A percentile compares a stretch with the other conserved stretches of the same genome.
Conservation (phyloP, 306 rosid species). For the Pyrus bretschneideri region DNA sequence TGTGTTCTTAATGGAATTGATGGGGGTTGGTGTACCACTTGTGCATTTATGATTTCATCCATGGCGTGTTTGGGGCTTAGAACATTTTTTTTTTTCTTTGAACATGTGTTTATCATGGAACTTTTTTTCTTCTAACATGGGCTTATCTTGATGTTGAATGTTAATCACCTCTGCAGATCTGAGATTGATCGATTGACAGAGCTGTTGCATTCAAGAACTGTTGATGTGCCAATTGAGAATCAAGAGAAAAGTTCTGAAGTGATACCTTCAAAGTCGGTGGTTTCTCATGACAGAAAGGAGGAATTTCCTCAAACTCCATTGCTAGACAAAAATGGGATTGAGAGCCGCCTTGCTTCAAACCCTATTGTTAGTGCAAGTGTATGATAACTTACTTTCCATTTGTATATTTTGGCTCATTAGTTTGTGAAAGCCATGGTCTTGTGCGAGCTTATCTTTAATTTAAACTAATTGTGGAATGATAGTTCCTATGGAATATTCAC, state of each 20-base stretch:
- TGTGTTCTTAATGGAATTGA: background rate
- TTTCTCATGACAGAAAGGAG: slow-evolving; percentile 32
- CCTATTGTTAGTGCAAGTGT: slow-evolving; percentile 46
- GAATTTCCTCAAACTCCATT: slow-evolving; percentile 28
- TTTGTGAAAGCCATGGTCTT: background rate
- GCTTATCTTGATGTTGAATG: background rate
- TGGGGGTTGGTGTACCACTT: background rate
- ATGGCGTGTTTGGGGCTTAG: background rate
- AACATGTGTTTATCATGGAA: background rate
- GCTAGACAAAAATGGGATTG: slow-evolving; percentile 31
- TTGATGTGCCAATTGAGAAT: slow-evolving; percentile 36
- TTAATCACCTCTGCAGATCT: slow-evolving; percentile 43
- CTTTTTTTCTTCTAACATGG: background rate
- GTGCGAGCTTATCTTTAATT: background rate
- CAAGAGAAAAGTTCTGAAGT: slow-evolving; percentile 37
- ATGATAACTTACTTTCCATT: slow-evolving; percentile 19
- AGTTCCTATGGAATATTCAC: background rate
- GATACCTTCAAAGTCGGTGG: slow-evolving; percentile 27
- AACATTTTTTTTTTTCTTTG: background rate
- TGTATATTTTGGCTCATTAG: background rate
- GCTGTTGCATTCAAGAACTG: slow-evolving; percentile 68
- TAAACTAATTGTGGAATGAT: background rate
- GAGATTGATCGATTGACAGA: slow-evolving; percentile 86
- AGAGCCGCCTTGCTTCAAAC: slow-evolving; percentile 30
- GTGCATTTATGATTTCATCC: background rate